Evolutionary conservation across 257 asterid genomes (phyloP), one percentile per base, ranked within the genome.

Genomic region (Solanum rostratum): DNA sequence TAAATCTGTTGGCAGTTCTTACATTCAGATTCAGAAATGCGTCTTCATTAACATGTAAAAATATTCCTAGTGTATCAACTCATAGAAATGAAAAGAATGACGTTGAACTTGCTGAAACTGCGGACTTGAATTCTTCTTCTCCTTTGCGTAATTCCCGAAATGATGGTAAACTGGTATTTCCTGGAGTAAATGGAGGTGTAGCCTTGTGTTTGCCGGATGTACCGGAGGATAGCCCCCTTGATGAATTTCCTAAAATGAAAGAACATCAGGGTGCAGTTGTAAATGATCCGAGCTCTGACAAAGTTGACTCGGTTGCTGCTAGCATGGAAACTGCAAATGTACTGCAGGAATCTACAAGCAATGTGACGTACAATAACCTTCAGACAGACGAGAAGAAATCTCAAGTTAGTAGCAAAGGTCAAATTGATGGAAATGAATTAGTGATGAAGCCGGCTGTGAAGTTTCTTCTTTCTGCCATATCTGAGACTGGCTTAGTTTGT

Each of bases 401-500:
- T 43, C 41, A 16, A 81, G 84, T 85, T 86, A 88, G 60, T 86
- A 85, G 82, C 71, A 50, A 86, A 45, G 94, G 89, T 76, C 91
- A 88, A 41, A 88, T 83, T 71, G 89, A 82, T 84, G 92, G 86
- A 86, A 89, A 87, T 63, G 83, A 83, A 85, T 65, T 88, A 16
- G 85, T 84, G 43, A 86, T 88, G 79, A 95, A 96, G 90, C 92
- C 90, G 65, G 94, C 94, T 52, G 93, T 92, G 62, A 86, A 86
- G 45, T 94, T 91, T 90, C 97, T 96, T 87, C 97, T 96, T 85
- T 88, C 98, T 16, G 95, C 96, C 49, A 87, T 96, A 89, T 89
- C 93, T n/a, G 98, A 93, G 88, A 95, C 99, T 89, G 99, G 99
- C 88, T 89, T 96, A 88, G 98, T 95, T 50, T 96, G 98, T 89